Base-by-base conservation (phyloP, 192 early-diverging fungal genomes). In the Gonapodya prolifera region DNA sequence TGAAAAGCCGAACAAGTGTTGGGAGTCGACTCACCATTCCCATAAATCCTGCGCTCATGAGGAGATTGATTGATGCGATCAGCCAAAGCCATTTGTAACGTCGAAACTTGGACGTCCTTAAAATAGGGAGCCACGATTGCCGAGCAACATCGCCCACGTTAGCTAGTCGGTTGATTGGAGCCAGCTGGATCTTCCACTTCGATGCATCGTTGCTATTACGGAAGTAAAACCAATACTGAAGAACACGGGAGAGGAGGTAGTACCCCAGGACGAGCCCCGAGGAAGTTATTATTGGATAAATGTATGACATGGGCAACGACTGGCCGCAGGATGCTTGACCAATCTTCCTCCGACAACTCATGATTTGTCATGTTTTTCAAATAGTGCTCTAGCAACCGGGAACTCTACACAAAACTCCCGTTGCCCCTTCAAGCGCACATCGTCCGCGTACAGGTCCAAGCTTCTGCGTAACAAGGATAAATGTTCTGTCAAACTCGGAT, bases 401-500 rank as follows among this genome's bases (percentile, higher is more conserved):
- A 73, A 73, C 71, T 73, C 71, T 18, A 32, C 31, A 29, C 18
- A 18, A 73, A 73, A 73, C 71, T 73, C 71, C 71, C 32, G 18
- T 32, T 73, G 8, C 2, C 71, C 71, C 71, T 73, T 73, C 71
- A 8, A 30, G 8, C 71, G 18, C 71, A 73, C 71, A 8, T 73
- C 71, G 18, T 73, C 32, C 28, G 29, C 71, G 31, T 73, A 73
- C 71, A 30, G 8, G 8, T 73, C 71, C 18, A 73, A 32, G 31
- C 71, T 30, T 32, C 71, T 2, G 8, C 45, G 8, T 23, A 61
- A 23, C 23, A 61, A 16, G 8, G 45, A 16, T 23, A 61, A 23
- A 16, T 23, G 45, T 32, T 73, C 71, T 13, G 71, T 29, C 8
- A 30, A 8, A 2, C 8, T 73, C 1, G 77, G 77, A 76, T 92